Evolutionary conservation across 805 yeast species (phyloP).

Genomic region (Ogataea neopini): DNA sequence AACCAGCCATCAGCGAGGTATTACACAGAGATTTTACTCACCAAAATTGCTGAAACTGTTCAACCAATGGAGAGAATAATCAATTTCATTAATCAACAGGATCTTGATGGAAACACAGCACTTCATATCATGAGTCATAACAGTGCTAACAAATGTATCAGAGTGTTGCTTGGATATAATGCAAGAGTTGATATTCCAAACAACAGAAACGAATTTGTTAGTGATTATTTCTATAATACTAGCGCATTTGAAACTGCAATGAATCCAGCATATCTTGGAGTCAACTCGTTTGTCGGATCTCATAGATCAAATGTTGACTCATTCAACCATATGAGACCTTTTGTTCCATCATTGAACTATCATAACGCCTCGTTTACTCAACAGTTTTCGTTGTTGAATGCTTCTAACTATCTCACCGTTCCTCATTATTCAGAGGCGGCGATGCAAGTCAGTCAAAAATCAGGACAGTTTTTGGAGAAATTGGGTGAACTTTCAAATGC

Average conservation of each 20-base stretch:
- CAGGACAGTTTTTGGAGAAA: conserved; percentile 51
- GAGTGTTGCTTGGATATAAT: conserved; percentile 47
- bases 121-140: conserved; percentile 51
- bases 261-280: conserved; percentile 12
- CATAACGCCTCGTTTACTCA: conserved; percentile 19
- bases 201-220: conserved; percentile 45
- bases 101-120: conserved; percentile 57
- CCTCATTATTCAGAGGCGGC: conserved; percentile 57
- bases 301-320: conserved; percentile 23
- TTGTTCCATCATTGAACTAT: conserved; percentile 24
- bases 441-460: conserved; percentile 50
- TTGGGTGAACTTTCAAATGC: conserved; percentile 47
- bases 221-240: conserved; percentile 38
- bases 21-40: conserved; percentile 74
- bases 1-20: conserved; percentile 80
- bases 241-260: conserved; percentile 20
- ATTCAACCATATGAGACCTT: conserved; percentile 28
- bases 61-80: conserved; percentile 62
- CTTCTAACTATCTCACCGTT: conserved; percentile 24
- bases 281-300: conserved; percentile 7
- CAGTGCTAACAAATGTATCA: conserved; percentile 45
- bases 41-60: conserved; percentile 62
- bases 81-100: conserved; percentile 57
- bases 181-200: conserved; percentile 54
- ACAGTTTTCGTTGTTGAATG: conserved; percentile 20